A percentile compares a stretch with the other conserved stretches of the same genome.
These are phyloP conservation scores for Sclerotinia nivalis DNA, from an alignment of 2,329 filamentous ascomycete species.

Conservation along the genomic window DNA sequence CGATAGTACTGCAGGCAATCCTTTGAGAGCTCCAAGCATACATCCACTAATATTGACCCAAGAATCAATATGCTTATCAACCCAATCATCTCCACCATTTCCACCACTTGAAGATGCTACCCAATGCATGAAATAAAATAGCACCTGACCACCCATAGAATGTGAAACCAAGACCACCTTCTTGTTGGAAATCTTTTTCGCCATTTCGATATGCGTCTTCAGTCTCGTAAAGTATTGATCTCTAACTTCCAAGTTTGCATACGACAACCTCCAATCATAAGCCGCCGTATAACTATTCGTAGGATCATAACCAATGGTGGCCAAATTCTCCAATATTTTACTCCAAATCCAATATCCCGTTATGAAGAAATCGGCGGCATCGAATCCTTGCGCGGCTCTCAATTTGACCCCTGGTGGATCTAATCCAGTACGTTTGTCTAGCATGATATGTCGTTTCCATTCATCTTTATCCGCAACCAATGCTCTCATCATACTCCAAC, in stretches of 20 bases:
- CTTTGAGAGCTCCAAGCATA: conserved; percentile 94
- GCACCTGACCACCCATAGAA: conserved; percentile 95
- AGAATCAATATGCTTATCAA: conserved; percentile 83
- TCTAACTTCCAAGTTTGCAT: conserved; percentile 81
- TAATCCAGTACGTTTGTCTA: conserved; percentile 86
- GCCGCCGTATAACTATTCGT: conserved; percentile 69
- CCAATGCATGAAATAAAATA: conserved; percentile 78
- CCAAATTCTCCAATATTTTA: conserved; percentile 96
- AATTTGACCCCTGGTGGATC: conserved; percentile 88
- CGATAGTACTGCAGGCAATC: conserved; percentile 83
- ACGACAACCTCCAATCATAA: conserved; percentile 92
- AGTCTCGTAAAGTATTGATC: conserved; percentile 93
- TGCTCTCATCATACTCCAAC: conserved; percentile 98
- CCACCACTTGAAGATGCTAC: conserved; percentile 79
- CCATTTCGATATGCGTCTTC: conserved; percentile 87
- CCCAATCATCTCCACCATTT: conserved; percentile 81
- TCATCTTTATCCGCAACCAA: conserved; percentile 87
- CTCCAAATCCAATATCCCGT: conserved; percentile 90
- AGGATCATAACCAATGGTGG: conserved; percentile 93
- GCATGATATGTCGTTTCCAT: conserved; percentile 97
- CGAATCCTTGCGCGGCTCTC: conserved; percentile 91
- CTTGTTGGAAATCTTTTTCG: conserved; percentile 67
- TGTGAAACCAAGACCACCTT: conserved; percentile 89
- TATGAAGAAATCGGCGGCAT: conserved; percentile 94
- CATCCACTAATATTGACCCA: conserved; percentile 99